Conservation (phyloP, 257 asterid genomes). For the Salvia hispanica region DNA sequence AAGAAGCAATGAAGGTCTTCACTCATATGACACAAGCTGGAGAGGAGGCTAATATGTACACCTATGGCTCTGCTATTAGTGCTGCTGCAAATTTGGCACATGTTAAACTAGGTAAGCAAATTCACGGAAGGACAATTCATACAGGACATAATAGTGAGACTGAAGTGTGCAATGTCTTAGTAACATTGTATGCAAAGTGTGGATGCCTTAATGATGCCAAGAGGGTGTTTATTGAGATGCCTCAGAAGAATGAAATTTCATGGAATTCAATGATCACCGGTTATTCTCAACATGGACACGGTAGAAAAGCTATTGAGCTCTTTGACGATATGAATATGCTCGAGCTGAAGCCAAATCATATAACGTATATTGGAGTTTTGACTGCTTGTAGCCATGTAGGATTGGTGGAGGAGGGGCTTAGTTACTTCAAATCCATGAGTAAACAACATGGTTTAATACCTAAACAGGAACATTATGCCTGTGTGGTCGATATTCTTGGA, state of each 20-base stretch:
- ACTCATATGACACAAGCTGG: slow-evolving; percentile 63
- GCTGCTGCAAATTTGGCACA: slow-evolving; percentile 78
- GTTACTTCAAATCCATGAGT: slow-evolving; percentile 67
- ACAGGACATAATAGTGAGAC: slow-evolving; percentile 56
- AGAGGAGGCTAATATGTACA: slow-evolving; percentile 63
- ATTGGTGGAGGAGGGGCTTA: slow-evolving; percentile 70
- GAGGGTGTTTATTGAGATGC: slow-evolving; percentile 64
- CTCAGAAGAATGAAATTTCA: slow-evolving; percentile 65
- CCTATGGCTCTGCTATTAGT: slow-evolving; percentile 84
- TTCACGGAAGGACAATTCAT: slow-evolving; percentile 61
- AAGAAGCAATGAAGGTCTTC: slow-evolving; percentile 69
- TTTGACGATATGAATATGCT: slow-evolving; percentile 67
- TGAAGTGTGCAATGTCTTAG: slow-evolving; percentile 78
- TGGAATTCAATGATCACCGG: slow-evolving; percentile 94
- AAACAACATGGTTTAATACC: slow-evolving; percentile 62
- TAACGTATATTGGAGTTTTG: slow-evolving; percentile 78
- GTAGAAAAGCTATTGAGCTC: slow-evolving; percentile 64
- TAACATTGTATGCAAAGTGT: slow-evolving; percentile 80
- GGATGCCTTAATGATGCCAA: slow-evolving; percentile 68
- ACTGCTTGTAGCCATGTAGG: slow-evolving; percentile 93
- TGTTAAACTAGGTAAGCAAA: slow-evolving; percentile 65
- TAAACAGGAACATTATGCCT: slow-evolving; percentile 76
- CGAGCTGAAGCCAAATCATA: slow-evolving; percentile 58
- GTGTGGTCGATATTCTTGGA: slow-evolving; percentile 85
- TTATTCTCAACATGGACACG: slow-evolving; percentile 86